A percentile compares a stretch with the other conserved stretches of the same genome.
Conservation (phyloP, 148 eudicot species). For the Polygonum maritimum region DNA sequence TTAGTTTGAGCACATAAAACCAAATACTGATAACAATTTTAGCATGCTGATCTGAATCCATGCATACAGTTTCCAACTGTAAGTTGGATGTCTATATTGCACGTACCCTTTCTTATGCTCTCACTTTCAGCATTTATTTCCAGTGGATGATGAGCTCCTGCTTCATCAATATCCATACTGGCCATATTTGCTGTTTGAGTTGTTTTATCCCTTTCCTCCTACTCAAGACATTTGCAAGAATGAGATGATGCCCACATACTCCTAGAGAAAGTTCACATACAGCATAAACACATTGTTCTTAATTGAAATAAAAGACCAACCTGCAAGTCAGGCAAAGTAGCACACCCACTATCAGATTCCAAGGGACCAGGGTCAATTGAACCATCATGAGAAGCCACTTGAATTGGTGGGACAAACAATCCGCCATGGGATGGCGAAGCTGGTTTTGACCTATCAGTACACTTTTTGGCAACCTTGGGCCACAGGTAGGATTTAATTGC, state of each 20-base stretch:
- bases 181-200: background rate
- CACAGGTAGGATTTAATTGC: conserved; percentile 57
- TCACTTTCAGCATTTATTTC: conserved; percentile 27
- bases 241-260: background rate
- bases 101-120: conserved; percentile 7
- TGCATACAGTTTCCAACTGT: background rate
- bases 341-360: conserved; percentile 25
- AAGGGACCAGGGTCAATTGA: conserved; percentile 24
- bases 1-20: background rate
- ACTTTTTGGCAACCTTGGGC: conserved; percentile 40
- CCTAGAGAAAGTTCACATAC: background rate
- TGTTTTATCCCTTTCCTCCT: conserved; percentile 7
- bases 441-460: conserved; percentile 17
- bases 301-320: conserved; percentile 24
- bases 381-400: conserved; percentile 20
- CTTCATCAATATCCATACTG: conserved; percentile 5
- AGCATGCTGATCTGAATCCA: background rate
- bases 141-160: conserved; percentile 20
- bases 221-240: background rate
- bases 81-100: conserved; percentile 1
- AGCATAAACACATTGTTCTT: background rate
- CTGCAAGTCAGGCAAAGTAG: conserved; percentile 38
- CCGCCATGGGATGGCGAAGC: conserved; percentile 17
- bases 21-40: background rate
- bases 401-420: conserved; percentile 17